Evolutionary conservation across 1,284 basidiomycete species (phyloP), one percentile per base, ranked within the genome.

Genomic region (Kwoniella shivajii): DNA sequence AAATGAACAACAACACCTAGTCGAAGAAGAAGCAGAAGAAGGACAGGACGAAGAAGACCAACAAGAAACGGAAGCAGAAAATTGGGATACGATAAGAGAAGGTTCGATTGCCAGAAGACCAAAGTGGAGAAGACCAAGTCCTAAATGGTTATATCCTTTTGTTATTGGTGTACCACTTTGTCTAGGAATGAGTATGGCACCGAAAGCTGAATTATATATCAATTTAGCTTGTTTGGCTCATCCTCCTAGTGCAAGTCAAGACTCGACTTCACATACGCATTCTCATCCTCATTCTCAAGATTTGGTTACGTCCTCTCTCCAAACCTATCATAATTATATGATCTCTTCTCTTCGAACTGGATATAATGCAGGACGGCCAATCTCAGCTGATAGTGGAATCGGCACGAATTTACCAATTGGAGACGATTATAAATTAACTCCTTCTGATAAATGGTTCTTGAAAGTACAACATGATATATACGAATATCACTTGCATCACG

Each of bases 171-270:
- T 65, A 5, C 67, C 74, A 0, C 36, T 76, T 2, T 58, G 59
- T 9, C 6, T 77, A 1, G 77, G 76, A 1, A 74, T 77, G 72
- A 67, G 63, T 4, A 59, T 67, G 10, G 71, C 76, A 5, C 73
- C 74, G 1, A 65, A 68, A 34, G 63, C 63, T 13, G 77, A 78
- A 60, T 53, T 78, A 14, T 71, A 62, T 48, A 69, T 77, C 62
- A 74, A 75, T 55, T 60, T 78, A 14, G 75, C 73, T 14, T 78
- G 77, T 63, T 58, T 77, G n/a, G 67, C 72, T 1, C 71, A 77
- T 58, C 76, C 76, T 9, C 77, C 77, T 9, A 41, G 37, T 18
- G 53, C 37, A 16, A 45, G 29, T 1, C 18, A 57, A 27, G 48
- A 50, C 33, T 38, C 48, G n/a, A 50, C 34, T 29, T 9, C 6